Base-by-base conservation (phyloP, 73 alveolate species). In the Blepharisma stoltei region DNA sequence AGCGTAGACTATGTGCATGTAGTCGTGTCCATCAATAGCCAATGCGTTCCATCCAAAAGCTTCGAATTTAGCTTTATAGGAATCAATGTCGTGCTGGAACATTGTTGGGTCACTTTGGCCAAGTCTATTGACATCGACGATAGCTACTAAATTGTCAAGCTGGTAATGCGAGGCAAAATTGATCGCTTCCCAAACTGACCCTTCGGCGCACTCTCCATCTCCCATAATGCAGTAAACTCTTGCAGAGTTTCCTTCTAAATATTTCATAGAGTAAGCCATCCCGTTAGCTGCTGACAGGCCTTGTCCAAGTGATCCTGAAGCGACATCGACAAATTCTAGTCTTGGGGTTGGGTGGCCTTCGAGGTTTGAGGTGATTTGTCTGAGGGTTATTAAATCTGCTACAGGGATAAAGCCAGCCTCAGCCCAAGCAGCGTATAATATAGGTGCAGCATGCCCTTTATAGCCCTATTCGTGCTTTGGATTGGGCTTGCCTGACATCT, bases 321-420 rank as follows among this genome's bases (percentile, higher is more conserved):
- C 96, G 4, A 89, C 90, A 70, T 89, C 96, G 9, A 86, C 82
- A 76, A 89, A 89, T 9, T 90, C 88, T 14, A 89, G 89, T 89
- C 96, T 89, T 65, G 96, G 96, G 66, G 92, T 87, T 9, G 96
- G 96, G 67, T 89, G 96, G 6, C 96, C 96, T 78, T 89, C 96
- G 21, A 89, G 78, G 50, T 85, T 88, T 0, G 86, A 68, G 45
- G 66, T 88, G 70, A 89, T 41, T 81, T 89, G 77, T 70, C 96
- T 78, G 47, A 89, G 81, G 73, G 66, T 81, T 49, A 76, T 46
- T 46, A 89, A 81, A 52, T 89, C 86, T 14, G 23, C 83, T 37
- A 44, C 47, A 14, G 83, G 79, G 71, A 86, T 54, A 32, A 54
- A 78, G 6, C 96, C 96, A 47, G 91, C 89, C 41, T 86, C 78